Conservation (phyloP, 225 moss, liverwort and hornwort genomes). For the Climacium dendroides region DNA sequence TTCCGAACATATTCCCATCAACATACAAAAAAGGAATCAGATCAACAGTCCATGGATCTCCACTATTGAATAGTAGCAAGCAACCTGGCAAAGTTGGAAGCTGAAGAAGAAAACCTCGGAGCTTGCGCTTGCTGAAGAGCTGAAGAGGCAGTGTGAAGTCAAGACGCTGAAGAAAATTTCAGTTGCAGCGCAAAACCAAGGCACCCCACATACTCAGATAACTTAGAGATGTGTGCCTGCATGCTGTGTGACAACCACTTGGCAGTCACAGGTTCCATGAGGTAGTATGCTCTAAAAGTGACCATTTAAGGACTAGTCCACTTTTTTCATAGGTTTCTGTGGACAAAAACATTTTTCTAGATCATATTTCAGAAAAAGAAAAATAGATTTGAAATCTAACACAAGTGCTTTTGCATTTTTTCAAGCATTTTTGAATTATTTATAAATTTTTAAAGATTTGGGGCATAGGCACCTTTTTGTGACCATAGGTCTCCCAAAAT, state of each 20-base stretch:
- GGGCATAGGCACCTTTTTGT: no score
- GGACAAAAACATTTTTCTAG: no score
- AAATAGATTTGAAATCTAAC: no score
- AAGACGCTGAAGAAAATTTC: neutral
- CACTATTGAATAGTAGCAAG: no score
- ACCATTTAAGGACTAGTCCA: no score
- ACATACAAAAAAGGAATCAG: neutral
- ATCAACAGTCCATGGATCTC: neutral
- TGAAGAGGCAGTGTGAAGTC: neutral
- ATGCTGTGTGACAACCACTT: neutral
- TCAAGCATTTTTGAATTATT: no score
- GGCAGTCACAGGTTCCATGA: neutral
- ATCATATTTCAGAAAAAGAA: no score
- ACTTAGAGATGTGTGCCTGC: neutral
- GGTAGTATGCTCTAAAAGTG: no score
- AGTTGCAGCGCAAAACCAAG: neutral
- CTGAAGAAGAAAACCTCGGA: neutral
- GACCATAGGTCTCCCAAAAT: no score
- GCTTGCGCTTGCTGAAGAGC: neutral
- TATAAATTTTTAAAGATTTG: no score
- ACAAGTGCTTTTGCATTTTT: no score
- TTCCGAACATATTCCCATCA: neutral
- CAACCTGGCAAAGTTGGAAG: neutral
- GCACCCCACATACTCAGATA: neutral
- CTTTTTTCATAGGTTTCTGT: no score